Base-by-base conservation (phyloP, 768 basidiomycete species). In the Pisolithus albus region DNA sequence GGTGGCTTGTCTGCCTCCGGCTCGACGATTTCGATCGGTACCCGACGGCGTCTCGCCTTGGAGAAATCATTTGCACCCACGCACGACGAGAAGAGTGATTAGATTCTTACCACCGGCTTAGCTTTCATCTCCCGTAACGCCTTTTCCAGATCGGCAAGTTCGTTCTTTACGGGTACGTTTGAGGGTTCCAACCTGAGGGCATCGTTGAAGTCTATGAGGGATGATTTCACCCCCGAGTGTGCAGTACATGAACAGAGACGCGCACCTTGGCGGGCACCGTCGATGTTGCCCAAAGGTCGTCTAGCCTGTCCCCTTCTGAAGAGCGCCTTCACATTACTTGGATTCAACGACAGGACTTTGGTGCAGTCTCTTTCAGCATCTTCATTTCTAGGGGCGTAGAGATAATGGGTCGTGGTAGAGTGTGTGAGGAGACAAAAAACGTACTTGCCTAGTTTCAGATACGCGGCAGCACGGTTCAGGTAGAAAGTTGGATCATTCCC, bases 371-470 rank as follows among this genome's bases (percentile, higher is more conserved):
- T 69, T 59, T 88, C 84, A 16, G 86, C 87, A 68, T 94, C 92
- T 62, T 84, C 78, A 57, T 80, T 74, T 62, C 91, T 92, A 52
- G 5, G 41, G 11, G 51, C 7, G 43, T n/a, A 41, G 51, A 34
- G 40, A 42, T 28, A 16, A 30, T n/a, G 23, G 28, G 51, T 42
- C 59, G 54, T 45, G 38, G 42, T 16, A 45, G 1, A 30, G 9
- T 11, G 7, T 15, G 13, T 8, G 28, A 18, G 23, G 24, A 23
- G 5, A 19, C 19, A 43, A 28, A 5, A 46, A 68, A 84, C 91
- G 73, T 75, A 92, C 92, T 95, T 96, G 80, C 83, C 84, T 72
- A 95, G 79, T 76, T 92, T 94, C 54, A 97, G 78, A 72, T 94
- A 94, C 24, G 92, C 90, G 34, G 90, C 88, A 3, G 92, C 89